These are phyloP conservation scores for Hirschioporus abietinus DNA, from an alignment of 768 basidiomycete genomes.

Conservation along the genomic window DNA sequence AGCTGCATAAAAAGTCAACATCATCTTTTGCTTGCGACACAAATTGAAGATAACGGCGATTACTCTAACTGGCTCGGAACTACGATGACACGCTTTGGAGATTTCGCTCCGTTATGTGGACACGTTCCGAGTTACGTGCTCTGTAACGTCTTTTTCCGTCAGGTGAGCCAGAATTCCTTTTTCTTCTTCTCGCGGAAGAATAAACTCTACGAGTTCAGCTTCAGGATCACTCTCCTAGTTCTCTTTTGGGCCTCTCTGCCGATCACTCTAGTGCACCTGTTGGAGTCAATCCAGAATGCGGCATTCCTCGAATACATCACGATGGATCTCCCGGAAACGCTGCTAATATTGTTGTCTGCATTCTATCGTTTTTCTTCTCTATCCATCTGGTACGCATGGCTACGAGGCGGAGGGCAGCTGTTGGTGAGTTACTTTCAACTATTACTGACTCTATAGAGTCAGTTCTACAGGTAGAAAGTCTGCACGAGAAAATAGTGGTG, in stretches of 20 bases:
- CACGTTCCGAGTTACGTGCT: neutral
- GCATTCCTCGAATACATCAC: slow-evolving; percentile 56
- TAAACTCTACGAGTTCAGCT: slow-evolving; percentile 19
- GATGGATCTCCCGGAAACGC: slow-evolving; percentile 70
- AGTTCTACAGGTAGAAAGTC: no score
- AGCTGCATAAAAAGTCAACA: no score
- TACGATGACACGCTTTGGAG: neutral
- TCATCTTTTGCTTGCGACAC: no score
- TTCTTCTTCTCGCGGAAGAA: neutral
- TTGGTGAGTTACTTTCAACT: slow-evolving; percentile 46
- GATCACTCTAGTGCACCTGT: slow-evolving; percentile 57
- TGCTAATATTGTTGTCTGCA: slow-evolving; percentile 81
- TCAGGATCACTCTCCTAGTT: slow-evolving; percentile 23
- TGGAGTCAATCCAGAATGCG: slow-evolving; percentile 79
- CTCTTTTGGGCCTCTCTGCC: slow-evolving; percentile 38
- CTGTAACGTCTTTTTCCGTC: slow-evolving; percentile 40
- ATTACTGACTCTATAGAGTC: no score
- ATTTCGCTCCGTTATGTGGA: neutral
- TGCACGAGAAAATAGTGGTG: no score
- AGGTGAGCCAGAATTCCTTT: slow-evolving; percentile 23
- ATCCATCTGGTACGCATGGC: slow-evolving; percentile 50
- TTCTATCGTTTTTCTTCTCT: slow-evolving; percentile 61
- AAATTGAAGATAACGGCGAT: neutral
- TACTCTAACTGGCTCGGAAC: neutral
- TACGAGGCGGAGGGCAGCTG: slow-evolving; percentile 78